Evolutionary conservation across 2,329 filamentous ascomycete genomes (phyloP).

Genomic region (Gnomoniopsis sp.): DNA sequence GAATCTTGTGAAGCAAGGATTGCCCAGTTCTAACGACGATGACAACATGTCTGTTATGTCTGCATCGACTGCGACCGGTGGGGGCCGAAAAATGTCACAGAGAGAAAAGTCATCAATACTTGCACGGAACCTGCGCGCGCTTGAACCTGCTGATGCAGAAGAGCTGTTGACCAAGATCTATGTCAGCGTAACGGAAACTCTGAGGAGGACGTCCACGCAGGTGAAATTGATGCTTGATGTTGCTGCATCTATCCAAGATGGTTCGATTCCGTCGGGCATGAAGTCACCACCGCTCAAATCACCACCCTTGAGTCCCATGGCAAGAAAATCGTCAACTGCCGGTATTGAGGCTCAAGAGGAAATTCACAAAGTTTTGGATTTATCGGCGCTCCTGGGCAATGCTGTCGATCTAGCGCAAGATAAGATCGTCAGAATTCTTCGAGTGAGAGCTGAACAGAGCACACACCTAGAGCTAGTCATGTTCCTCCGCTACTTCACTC

Average conservation of each 20-base stretch:
- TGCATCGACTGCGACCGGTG: constrained; percentile 69
- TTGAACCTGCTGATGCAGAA: constrained; percentile 83
- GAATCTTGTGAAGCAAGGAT: constrained; percentile 73
- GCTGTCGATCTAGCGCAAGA: constrained; percentile 79
- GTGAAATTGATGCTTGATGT: constrained; percentile 94
- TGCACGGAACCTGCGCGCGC: constrained; percentile 78
- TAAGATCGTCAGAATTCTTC: constrained; percentile 70
- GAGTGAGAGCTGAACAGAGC: constrained; percentile 73
- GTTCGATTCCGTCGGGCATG: constrained; percentile 33
- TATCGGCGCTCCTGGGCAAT: constrained; percentile 74
- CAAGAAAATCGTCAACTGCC: constrained; percentile 34
- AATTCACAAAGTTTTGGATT: constrained; percentile 71
- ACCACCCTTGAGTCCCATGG: constrained; percentile 49
- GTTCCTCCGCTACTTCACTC: constrained; percentile 78
- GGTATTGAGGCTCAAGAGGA: constrained; percentile 64
- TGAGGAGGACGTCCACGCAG: constrained; percentile 82
- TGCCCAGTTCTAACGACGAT: constrained; percentile 92
- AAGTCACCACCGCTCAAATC: constrained; percentile 49
- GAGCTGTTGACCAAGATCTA: constrained; percentile 79
- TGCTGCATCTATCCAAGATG: constrained; percentile 67
- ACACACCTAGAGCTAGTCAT: constrained; percentile 62
- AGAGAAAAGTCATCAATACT: constrained; percentile 88
- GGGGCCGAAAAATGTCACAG: constrained; percentile 61
- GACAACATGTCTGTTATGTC: constrained; percentile 89
- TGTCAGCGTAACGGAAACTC: constrained; percentile 79